Evolutionary conservation across 768 basidiomycete species (phyloP).

Genomic region (Chalciporus chontae): DNA sequence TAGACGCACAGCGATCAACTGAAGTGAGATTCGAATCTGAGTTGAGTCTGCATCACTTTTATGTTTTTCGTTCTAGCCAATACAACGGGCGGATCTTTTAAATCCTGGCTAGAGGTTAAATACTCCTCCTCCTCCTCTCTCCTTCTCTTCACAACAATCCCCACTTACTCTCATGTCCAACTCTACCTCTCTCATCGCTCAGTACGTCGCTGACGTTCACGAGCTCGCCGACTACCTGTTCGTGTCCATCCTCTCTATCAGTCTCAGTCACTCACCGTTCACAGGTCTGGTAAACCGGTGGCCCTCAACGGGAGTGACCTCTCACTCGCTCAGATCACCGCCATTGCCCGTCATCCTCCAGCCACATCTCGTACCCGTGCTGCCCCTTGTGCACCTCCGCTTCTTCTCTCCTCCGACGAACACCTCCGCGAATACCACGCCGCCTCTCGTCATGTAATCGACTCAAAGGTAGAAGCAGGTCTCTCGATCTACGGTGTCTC

Average conservation of each 20-base stretch:
- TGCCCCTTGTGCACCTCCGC: constrained; percentile 13
- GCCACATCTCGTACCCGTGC: constrained; percentile 44
- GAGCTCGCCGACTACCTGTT: constrained; percentile 68
- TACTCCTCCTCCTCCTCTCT: not conserved
- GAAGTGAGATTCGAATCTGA: constrained; percentile 15
- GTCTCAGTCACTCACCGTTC: constrained; percentile 1
- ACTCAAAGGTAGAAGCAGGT: constrained; percentile 61
- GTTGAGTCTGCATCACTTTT: constrained; percentile 15
- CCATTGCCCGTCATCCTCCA: constrained; percentile 62
- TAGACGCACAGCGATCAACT: not conserved
- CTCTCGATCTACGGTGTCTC: constrained; percentile 82
- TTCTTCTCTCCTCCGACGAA: constrained; percentile 19
- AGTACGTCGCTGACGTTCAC: constrained; percentile 55
- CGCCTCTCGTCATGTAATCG: constrained; percentile 62
- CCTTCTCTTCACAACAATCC: not conserved
- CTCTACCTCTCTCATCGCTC: constrained; percentile 38
- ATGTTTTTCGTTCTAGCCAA: constrained; percentile 7
- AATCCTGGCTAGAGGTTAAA: constrained; percentile 8
- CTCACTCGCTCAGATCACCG: constrained; percentile 75
- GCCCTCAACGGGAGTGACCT: constrained; percentile 67
- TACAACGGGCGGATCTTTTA: constrained; percentile 20
- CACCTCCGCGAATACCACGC: constrained; percentile 48
- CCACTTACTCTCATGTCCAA: constrained; percentile 3
- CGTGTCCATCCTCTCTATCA: constrained; percentile 15
- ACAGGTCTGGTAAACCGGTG: constrained; percentile 60